Evolutionary conservation across 805 yeast genomes (phyloP).

Genomic region (Pichia heedii): DNA sequence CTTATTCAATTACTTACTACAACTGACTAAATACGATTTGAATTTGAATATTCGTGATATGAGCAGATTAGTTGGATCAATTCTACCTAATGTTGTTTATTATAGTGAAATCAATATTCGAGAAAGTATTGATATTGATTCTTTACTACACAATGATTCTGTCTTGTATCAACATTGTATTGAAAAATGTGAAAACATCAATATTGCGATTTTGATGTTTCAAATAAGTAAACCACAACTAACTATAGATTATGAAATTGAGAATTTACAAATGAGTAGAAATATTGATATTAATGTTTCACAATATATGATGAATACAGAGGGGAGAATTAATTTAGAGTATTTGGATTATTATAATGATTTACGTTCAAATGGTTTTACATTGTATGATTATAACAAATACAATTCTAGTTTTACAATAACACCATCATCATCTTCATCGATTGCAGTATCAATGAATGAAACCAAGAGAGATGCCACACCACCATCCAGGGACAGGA

Average conservation of each 20-base stretch:
- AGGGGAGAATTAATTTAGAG: conserved; percentile 13
- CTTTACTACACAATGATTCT: conserved; percentile 11
- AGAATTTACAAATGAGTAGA: background rate
- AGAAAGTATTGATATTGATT: conserved; percentile 13
- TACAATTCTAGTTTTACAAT: conserved; percentile 20
- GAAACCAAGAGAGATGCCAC: conserved; percentile 9
- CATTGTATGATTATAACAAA: conserved; percentile 32
- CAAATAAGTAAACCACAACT: conserved; percentile 23
- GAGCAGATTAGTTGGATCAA: conserved; percentile 61
- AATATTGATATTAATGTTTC: background rate
- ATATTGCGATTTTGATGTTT: conserved; percentile 23
- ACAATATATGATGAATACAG: background rate
- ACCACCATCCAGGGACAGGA: background rate
- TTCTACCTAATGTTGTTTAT: conserved; percentile 39
- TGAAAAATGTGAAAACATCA: conserved; percentile 20
- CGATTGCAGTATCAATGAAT: background rate
- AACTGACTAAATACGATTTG: conserved; percentile 63
- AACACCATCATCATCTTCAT: background rate
- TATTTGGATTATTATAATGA: conserved; percentile 21
- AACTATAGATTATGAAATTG: background rate
- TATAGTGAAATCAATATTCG: conserved; percentile 13
- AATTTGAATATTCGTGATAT: conserved; percentile 76
- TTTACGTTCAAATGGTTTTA: conserved; percentile 26
- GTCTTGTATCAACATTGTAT: conserved; percentile 7
- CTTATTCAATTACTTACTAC: conserved; percentile 53